Evolutionary conservation across 2,329 filamentous ascomycete genomes (phyloP), one percentile per base, ranked within the genome.

Genomic region (Arthrobotrys entomopaga): DNA sequence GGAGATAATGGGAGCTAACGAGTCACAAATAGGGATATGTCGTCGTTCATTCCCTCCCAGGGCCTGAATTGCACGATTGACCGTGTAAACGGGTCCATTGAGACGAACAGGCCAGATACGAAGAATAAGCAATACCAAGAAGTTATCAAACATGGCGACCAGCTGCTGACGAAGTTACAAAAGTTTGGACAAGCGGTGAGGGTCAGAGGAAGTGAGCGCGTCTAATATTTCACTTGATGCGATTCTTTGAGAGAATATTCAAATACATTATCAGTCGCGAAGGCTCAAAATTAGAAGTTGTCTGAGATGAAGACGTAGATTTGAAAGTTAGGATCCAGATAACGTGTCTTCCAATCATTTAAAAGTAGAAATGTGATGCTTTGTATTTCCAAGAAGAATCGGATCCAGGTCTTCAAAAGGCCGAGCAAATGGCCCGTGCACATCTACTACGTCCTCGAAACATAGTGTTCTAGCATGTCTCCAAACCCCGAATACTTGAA

Each of bases 81-180:
- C 83, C 91, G 95, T 64, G 95, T 99, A 77, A 92, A 93, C 72
- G 95, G 94, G 78, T 91, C 98, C 78, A 98, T 99, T 79, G 95
- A 98, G 86, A 99, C 95, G 50, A 97, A 97, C 84, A 88, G 95
- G 64, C 93, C 94, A 7, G 95, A 98, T 81, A 93, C 97, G 84
- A 99, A 99, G 89, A 98, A 98, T 86, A 97, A 97, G 87, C 95
- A 99, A 84, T 99, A 99, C 83, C 91, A 93, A 79, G 95, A 99
- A 79, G 93, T 98, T 42, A 93, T 99, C 75, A 95, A 95, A 84
- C 95, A 98, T 82, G 95, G 95, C 34, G 95, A 99, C 82, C 91
- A 96, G 83, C 86, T 99, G 76, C 98, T 99, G 81, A 99, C 95
- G 70, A 99, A 99, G 86, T 85, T 99, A 78, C 95, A 99, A 84